These are phyloP conservation scores for Kondoa malvinella DNA, from an alignment of 768 basidiomycete species.

Conservation along the genomic window DNA sequence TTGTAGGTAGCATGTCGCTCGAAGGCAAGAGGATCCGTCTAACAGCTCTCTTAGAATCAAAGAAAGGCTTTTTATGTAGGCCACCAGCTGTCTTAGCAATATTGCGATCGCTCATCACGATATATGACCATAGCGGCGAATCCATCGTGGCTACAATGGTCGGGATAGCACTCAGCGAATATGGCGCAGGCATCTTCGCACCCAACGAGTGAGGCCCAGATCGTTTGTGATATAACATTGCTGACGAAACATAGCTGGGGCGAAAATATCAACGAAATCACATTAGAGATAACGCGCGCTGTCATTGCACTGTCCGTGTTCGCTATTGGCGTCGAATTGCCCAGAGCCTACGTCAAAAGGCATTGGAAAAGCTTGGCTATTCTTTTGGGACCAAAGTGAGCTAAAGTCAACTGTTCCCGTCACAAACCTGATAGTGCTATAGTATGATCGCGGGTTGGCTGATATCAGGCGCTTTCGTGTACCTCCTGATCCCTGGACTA, in stretches of 20 bases:
- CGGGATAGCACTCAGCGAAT: slow-evolving; percentile 22
- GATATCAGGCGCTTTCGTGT: slow-evolving; percentile 70
- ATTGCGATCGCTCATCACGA: no score
- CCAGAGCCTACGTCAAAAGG: slow-evolving; percentile 80
- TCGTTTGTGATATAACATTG: slow-evolving; percentile 16
- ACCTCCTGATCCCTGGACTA: slow-evolving; percentile 72
- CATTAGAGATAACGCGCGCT: slow-evolving; percentile 77
- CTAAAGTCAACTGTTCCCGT: no score
- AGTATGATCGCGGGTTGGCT: slow-evolving; percentile 71
- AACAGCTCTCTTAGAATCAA: no score
- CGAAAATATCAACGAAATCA: slow-evolving; percentile 49
- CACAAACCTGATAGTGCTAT: neutral
- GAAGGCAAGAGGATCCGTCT: no score
- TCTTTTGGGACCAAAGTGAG: slow-evolving; percentile 42
- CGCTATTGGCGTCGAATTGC: slow-evolving; percentile 92
- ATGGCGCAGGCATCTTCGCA: slow-evolving; percentile 27
- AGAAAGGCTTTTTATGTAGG: no score
- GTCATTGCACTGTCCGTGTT: slow-evolving; percentile 94
- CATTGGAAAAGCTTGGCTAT: slow-evolving; percentile 84
- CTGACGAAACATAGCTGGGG: no score
- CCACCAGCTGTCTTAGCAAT: no score
- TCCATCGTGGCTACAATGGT: slow-evolving; percentile 16
- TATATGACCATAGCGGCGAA: no score
- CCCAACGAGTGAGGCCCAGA: slow-evolving; percentile 25
- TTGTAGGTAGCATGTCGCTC: no score